A percentile compares a stretch with the other conserved stretches of the same genome.
phyloP scores from a whole-genome alignment of 2,329 filamentous ascomycete species.

The Penicillium sp. region DNA sequence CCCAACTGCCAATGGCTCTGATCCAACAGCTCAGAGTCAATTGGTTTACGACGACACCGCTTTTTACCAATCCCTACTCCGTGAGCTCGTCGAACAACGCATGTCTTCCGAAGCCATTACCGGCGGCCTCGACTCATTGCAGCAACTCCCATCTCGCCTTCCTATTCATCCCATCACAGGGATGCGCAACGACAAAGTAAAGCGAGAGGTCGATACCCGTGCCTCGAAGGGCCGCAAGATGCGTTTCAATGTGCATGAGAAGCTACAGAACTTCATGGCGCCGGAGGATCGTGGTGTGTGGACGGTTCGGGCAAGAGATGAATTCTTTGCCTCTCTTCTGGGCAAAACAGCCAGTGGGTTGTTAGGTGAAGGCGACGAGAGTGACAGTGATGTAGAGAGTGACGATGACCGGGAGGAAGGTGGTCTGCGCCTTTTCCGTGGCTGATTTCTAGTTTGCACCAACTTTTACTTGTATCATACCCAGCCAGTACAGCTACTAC shows the following conservation, averaged over 20 bases:
- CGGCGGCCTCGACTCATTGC: slow-evolving; percentile 47
- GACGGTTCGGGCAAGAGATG: slow-evolving; percentile 75
- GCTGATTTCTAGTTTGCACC: slow-evolving; percentile 11
- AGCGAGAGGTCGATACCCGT: slow-evolving; percentile 84
- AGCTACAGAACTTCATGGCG: slow-evolving; percentile 97
- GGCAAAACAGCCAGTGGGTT: slow-evolving; percentile 62
- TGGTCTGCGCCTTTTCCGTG: slow-evolving; percentile 35
- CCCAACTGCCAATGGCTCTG: slow-evolving; percentile 4
- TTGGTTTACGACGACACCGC: slow-evolving; percentile 87
- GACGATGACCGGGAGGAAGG: slow-evolving; percentile 33
- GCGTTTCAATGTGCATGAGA: slow-evolving; percentile 92
- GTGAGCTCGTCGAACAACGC: slow-evolving; percentile 88
- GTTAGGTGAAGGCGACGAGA: slow-evolving; percentile 60
- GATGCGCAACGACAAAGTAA: slow-evolving; percentile 61
- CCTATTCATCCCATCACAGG: slow-evolving; percentile 42
- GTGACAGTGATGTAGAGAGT: slow-evolving; percentile 33
- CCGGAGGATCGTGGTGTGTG: slow-evolving; percentile 77
- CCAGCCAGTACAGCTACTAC: neutral
- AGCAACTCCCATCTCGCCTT: slow-evolving; percentile 38
- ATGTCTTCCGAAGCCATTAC: slow-evolving; percentile 56
- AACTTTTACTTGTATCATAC: slow-evolving; percentile 3
- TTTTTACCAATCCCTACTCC: slow-evolving; percentile 90
- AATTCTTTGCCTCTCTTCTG: slow-evolving; percentile 71
- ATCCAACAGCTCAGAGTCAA: slow-evolving; percentile 37
- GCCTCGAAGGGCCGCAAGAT: slow-evolving; percentile 94